Evolutionary conservation across 2,329 filamentous ascomycete species (phyloP).

Genomic region (Aspergillus sp.): DNA sequence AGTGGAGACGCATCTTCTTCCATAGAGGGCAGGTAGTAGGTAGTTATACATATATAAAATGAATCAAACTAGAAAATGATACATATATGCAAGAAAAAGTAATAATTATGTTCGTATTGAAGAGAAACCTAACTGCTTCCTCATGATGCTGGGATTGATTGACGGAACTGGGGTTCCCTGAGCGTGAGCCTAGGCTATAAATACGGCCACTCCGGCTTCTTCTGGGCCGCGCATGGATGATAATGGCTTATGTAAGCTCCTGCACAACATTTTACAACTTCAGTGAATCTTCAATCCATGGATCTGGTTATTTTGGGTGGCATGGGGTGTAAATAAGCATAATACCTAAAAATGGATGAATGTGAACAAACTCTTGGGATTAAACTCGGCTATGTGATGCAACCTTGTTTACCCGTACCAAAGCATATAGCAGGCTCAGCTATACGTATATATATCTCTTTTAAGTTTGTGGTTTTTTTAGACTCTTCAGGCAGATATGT

Average conservation of each 20-base stretch:
- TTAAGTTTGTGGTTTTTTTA: too few relatives aligned
- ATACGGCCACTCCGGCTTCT: background rate
- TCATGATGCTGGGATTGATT: background rate
- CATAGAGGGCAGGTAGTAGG: slow-evolving; percentile 6
- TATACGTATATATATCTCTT: too few relatives aligned
- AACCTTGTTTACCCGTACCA: too few relatives aligned
- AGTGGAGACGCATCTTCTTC: slow-evolving; percentile 14
- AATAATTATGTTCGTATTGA: background rate
- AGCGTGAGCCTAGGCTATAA: background rate
- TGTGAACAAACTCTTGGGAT: too few relatives aligned
- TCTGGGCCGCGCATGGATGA: too few relatives aligned
- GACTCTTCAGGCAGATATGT: too few relatives aligned
- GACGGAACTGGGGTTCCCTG: background rate
- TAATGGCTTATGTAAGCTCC: background rate
- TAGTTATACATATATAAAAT: background rate
- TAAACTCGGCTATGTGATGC: too few relatives aligned
- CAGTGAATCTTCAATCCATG: too few relatives aligned
- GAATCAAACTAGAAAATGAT: background rate
- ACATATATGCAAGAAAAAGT: background rate
- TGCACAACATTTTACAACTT: background rate
- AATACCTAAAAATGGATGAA: too few relatives aligned
- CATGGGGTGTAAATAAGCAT: too few relatives aligned
- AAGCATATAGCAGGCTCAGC: too few relatives aligned
- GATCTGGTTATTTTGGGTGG: too few relatives aligned
- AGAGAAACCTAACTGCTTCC: background rate